Evolutionary conservation across 768 basidiomycete species (phyloP), one percentile per base, ranked within the genome.

Genomic region (Hydnomerulius pinastri): DNA sequence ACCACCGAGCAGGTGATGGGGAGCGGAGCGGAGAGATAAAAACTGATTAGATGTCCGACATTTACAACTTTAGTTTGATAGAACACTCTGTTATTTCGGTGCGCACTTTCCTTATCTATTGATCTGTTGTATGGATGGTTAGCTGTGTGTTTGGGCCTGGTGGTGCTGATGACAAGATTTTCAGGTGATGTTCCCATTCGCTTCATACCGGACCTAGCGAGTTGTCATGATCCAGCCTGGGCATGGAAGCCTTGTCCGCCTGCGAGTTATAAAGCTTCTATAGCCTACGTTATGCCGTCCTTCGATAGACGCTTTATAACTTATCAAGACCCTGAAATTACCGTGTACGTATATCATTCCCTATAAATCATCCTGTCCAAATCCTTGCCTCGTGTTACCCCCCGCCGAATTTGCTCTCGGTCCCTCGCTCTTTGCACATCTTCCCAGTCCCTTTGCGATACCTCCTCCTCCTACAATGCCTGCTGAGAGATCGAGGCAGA

Each of bases 401-500:
- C 57, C 57, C 62, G 52, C 53, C 51, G 52, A n/a, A 50, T 57
- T 54, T 57, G 47, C 33, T 35, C 33, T 35, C 32, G 49, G 45
- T 50, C 35, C 46, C 49, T 37, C 45, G 25, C 47, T 67, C 56
- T 56, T 58, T 56, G 62, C 28, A 28, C 30, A 15, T 37, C 39
- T 48, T 48, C 28, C 11, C 42, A n/a, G n/a, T n/a, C 48, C 51
- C 39, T 38, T 45, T 28, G 67, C 45, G 67, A 69, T 48, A 69
- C 67, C 62, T 43, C 29, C 52, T 38, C 50, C 42, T 43, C 41
- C 44, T 18, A 37, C 50, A 49, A 81, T 81, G 80, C 79, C 78
- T 58, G 70, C 73, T 57, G 73, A 74, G 50, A 71, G 79, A 67
- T 71, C 72, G 65, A 67, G 61, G 59, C 44, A 66, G 25, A 30